Base-by-base conservation (phyloP, 148 eudicot genomes). In the Limonium bicolor region DNA sequence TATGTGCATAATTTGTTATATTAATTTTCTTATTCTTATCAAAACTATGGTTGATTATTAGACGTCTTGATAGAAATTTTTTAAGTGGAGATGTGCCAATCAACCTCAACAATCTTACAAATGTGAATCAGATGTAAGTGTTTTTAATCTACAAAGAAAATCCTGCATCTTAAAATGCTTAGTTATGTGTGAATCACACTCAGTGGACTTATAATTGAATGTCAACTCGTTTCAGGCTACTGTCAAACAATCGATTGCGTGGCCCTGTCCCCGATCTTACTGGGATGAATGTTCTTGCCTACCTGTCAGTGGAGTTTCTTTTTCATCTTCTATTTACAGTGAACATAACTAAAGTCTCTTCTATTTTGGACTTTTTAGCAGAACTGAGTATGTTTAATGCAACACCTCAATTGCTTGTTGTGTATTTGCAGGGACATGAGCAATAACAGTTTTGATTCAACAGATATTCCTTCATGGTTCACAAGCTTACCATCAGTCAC, bases 41-140 rank as follows among this genome's bases (percentile, higher is more conserved):
- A 9, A 21, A 43, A 46, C 51, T 28, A 34, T 41, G 36, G 15
- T 59, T 51, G 33, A 9, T 31, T 51, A 8, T 27, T 77, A 86
- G 96, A 31, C 87, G 85, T 19, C 75, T 86, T 4, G 96, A 82
- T 46, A 51, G 66, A 51, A 86, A 86, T 78, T n/a, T n/a, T n/a
- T n/a, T n/a, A 3, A 71, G 46, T 48, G 93, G 94, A 25, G 10
- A 67, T 41, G 66, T 78, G 15, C 85, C 93, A 9, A 36, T 64
- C 40, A 71, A 64, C 50, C 35, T 82, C 61, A 62, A 56, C 77
- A 73, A 69, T 24, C 96, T 86, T 54, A 60, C 58, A 11, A 20
- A 22, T 6, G 48, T 78, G 35, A 69, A 47, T 26, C 69, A 66
- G 21, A 20, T 82, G 96, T 86, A 71, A 73, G 83, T 60, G 16